A percentile compares a stretch with the other conserved stretches of the same genome.
Conservation (phyloP, 352 stramenopile species). For the Phytophthora palmivora region DNA sequence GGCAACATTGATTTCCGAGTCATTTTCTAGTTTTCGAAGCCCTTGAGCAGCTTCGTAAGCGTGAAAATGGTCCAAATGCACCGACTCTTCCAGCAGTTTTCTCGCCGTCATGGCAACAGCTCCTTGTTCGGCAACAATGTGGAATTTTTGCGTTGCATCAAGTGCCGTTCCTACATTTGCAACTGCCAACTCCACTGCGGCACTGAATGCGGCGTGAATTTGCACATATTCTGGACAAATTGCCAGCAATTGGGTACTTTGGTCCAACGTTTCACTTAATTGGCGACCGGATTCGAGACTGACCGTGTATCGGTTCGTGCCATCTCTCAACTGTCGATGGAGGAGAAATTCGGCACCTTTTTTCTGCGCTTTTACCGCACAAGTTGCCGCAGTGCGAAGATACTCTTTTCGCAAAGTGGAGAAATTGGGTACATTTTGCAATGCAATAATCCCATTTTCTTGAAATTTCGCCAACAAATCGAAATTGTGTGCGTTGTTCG, state of each 20-base stretch:
- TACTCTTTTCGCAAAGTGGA: constrained; percentile 55
- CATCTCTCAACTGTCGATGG: constrained; percentile 69
- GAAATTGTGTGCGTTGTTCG: constrained; percentile 39
- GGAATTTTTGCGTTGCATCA: constrained; percentile 61
- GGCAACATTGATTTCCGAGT: constrained; percentile 28
- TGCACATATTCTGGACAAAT: constrained; percentile 65
- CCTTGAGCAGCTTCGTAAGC: constrained; percentile 57
- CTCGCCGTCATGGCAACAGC: constrained; percentile 53
- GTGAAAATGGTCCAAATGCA: constrained; percentile 87
- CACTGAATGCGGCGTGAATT: constrained; percentile 64
- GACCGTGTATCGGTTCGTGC: constrained; percentile 77
- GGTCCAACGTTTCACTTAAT: constrained; percentile 36
- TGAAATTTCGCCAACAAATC: constrained; percentile 63
- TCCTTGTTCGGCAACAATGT: constrained; percentile 45
- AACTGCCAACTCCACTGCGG: constrained; percentile 60
- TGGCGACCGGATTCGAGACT: constrained; percentile 64
- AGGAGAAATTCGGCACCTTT: constrained; percentile 71
- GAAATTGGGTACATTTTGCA: constrained; percentile 82
- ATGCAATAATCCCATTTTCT: constrained; percentile 72
- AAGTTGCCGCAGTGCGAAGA: constrained; percentile 61
- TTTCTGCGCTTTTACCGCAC: constrained; percentile 55
- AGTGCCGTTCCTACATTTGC: constrained; percentile 61
- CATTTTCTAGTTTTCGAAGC: constrained; percentile 5
- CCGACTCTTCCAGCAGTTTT: constrained; percentile 67
- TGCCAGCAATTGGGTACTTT: constrained; percentile 49